phyloP scores from a whole-genome alignment of 345 rosid species.

The Laguncularia racemosa region DNA sequence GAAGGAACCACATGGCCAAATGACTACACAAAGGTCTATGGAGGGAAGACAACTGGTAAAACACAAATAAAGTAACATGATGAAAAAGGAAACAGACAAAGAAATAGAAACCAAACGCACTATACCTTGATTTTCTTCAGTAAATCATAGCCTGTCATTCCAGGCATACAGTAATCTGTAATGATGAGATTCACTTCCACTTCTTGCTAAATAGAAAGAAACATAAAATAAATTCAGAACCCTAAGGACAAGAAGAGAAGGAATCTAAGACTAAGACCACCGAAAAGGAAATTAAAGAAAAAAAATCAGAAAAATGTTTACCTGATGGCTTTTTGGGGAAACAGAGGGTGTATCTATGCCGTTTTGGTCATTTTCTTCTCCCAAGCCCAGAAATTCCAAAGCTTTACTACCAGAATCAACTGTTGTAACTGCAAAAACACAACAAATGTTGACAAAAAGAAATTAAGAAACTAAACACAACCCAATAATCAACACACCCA shows the following conservation, averaged over 20 bases:
- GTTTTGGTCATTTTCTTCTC: conserved; percentile 27
- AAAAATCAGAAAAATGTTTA: conserved; percentile 1
- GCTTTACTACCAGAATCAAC: conserved; percentile 79
- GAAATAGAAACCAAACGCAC: conserved; percentile 2
- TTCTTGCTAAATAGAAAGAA: conserved; percentile 24
- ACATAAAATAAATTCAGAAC: not conserved
- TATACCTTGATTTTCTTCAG: conserved; percentile 67
- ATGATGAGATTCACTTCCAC: conserved; percentile 55
- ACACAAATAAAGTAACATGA: conserved; percentile 14
- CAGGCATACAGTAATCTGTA: conserved; percentile 83
- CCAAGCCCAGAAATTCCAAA: conserved; percentile 55
- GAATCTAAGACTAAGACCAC: not conserved
- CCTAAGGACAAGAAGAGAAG: too few species aligned
- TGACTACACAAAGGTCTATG: too few species aligned
- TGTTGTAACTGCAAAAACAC: conserved; percentile 43
- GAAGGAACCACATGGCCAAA: conserved; percentile 1
- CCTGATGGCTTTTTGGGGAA: conserved; percentile 38
- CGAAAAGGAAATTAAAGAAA: conserved; percentile 3
- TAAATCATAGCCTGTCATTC: conserved; percentile 82
- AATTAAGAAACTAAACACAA: not conserved
- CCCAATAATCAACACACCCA: not conserved
- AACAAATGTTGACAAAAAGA: not conserved
- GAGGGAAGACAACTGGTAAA: conserved; percentile 3
- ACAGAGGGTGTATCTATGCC: conserved; percentile 19
- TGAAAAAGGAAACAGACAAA: conserved; percentile 1